Base-by-base conservation (phyloP, 73 alveolate species). In the Halteria grandinella region DNA sequence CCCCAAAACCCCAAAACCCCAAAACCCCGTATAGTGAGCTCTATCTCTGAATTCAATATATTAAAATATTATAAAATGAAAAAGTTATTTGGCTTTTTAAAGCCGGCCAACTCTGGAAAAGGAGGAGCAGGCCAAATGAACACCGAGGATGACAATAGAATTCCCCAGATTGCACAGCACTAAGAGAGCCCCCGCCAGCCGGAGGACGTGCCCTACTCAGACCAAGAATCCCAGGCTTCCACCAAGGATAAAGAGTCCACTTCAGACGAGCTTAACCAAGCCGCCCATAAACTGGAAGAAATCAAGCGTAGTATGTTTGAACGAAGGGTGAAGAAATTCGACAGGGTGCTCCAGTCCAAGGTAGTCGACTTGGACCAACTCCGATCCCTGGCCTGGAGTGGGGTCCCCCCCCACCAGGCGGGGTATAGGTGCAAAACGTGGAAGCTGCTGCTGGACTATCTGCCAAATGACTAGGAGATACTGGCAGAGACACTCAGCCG, bases 371-470 rank as follows among this genome's bases (percentile, higher is more conserved):
- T 91, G 34, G 92, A 86, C 23, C 85, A 81, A 31, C 59, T 94
- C 63, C 86, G 90, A 59, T 74, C 79, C 37, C 90, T 92, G 33
- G 88, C 96, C 21, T 94, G 99, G 99, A 81, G 84, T 11, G 99
- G 99, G 0, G 90, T 93, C 43, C 99, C 99, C 24, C 76, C 80
- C 32, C 85, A 81, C 23, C 83, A 64, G 52, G 78, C 95, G 36
- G 25, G 51, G 29, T 55, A 88, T 34, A 44, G 98, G 36, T 71
- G 93, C 24, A 81, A 57, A 27, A 83, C 84, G 40, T 93, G 98
- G 97, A 88, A 91, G 77, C 34, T 75, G 21, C 52, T 90, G 51
- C 60, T 93, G 18, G 98, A 93, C 23, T 93, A 87, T 69, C 76
- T 75, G 49, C 95, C 98, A 14, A 70, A 49, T 34, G 90, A 90